Evolutionary conservation across 345 rosid species (phyloP), one percentile per base, ranked within the genome.

Genomic region (Chamaenerion angustifolium): DNA sequence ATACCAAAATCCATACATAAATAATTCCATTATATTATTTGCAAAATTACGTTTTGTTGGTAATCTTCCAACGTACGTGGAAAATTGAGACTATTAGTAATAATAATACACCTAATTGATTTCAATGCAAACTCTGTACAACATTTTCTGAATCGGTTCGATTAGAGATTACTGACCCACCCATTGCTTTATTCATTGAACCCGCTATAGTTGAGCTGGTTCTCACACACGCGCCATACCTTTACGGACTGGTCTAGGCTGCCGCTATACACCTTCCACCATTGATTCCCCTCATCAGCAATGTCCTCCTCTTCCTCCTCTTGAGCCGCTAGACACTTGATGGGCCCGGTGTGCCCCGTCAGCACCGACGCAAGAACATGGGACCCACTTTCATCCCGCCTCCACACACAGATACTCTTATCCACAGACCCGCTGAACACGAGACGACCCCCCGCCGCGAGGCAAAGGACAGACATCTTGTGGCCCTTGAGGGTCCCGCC

Each of bases 341-440:
- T 79, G 2, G 98, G 96, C 1, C 95, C 96, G 1, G 75, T 65
- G 27, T 92, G 98, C 17, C 93, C 95, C 1, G 76, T 71, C 56
- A 90, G 64, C 42, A 82, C 82, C 0, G 82, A 57, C 7, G 78
- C 54, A 56, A 93, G 87, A 0, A 59, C 45, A 52, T 86, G 95
- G 37, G 55, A 53, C 54, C 82, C 89, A 19, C 81, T 85, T 0
- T 25, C 59, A 41, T 78, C 94, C 50, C 85, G 59, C 44, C 80
- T 61, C 98, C 98, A 92, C 13, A 82, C 86, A 67, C 90, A 77
- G 41, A 87, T 68, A 58, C 70, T 87, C 62, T 67, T 78, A 46
- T 92, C 98, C 0, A 95, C 95, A 0, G 95, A 82, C 40, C 96
- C 98, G 45, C 88, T 92, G 31, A 92, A 65, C 41, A 87, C 70